A percentile compares a stretch with the other conserved stretches of the same genome.
Evolutionary conservation across 2,329 filamentous ascomycete species (phyloP).

Genomic region (Nannizziopsis arthrosporioides): DNA sequence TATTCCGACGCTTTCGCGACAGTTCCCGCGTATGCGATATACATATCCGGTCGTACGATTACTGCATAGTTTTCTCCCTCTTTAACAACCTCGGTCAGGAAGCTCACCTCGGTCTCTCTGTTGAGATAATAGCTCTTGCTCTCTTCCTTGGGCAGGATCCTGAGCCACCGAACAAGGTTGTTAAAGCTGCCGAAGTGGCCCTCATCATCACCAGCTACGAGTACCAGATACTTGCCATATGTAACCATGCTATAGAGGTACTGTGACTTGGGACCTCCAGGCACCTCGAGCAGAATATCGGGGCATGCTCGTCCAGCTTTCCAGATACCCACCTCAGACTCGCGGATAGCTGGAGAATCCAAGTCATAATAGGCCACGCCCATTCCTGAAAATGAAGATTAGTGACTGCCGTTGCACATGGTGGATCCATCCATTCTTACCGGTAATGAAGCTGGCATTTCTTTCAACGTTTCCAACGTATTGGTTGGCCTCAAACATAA

Average conservation of each 20-base stretch:
- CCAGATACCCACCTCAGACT: conserved; percentile 2
- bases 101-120: neutral
- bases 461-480: conserved; percentile 3
- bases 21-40: conserved; percentile 1
- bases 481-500: neutral
- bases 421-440: neutral
- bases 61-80: conserved; percentile 2
- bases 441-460: conserved; percentile 2
- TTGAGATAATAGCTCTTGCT: conserved; percentile 1
- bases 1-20: neutral
- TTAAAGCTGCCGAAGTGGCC: neutral
- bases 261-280: neutral
- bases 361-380: conserved; percentile 2
- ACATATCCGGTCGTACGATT: conserved; percentile 2
- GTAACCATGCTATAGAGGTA: conserved; percentile 2
- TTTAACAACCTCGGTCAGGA: conserved; percentile 1
- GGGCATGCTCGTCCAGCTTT: conserved; percentile 3
- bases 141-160: neutral
- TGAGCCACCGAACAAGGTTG: conserved; percentile 1
- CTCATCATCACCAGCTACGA: neutral
- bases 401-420: neutral
- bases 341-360: conserved; percentile 1
- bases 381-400: neutral
- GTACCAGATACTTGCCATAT: conserved; percentile 2
- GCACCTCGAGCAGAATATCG: neutral